Evolutionary conservation across 441 rosid genomes (phyloP).

Genomic region (Raphanus hybrid): DNA sequence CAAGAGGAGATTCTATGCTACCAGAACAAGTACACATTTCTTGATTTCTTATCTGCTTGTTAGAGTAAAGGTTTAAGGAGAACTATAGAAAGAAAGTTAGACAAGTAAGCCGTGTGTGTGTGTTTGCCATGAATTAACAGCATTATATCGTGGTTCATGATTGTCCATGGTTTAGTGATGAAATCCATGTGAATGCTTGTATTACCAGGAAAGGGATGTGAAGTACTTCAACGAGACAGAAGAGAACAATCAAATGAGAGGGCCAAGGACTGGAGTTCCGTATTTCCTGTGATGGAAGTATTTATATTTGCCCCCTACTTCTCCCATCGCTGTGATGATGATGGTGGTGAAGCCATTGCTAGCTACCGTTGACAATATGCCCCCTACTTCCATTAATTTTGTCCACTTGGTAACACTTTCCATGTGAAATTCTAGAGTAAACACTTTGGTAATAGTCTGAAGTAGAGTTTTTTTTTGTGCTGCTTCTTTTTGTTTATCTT

Average conservation of each 20-base stretch:
- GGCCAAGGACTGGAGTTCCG: slow-evolving; percentile 98
- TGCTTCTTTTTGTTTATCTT: slow-evolving; percentile 4
- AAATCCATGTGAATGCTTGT: slow-evolving; percentile 17
- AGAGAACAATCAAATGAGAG: slow-evolving; percentile 99
- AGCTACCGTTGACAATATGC: slow-evolving; percentile 40
- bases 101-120: background rate
- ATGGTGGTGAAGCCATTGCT: slow-evolving; percentile 38
- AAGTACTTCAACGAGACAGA: slow-evolving; percentile 98
- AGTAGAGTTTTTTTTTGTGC: slow-evolving; percentile 24
- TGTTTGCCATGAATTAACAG: slow-evolving; percentile 2
- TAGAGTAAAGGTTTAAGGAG: slow-evolving; percentile 14
- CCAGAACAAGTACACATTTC: slow-evolving; percentile 5
- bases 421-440: slow-evolving; percentile 25
- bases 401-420: slow-evolving; percentile 32
- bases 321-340: slow-evolving; percentile 6
- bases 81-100: background rate
- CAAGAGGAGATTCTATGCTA: slow-evolving; percentile 7
- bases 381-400: slow-evolving; percentile 36
- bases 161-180: slow-evolving; percentile 12
- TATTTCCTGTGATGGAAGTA: slow-evolving; percentile 70
- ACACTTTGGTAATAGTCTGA: slow-evolving; percentile 22
- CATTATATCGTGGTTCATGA: background rate
- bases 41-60: background rate
- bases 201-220: slow-evolving; percentile 88
- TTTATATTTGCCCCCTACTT: background rate